Conservation (phyloP, 345 rosid genomes). For the Sonneratia alba region DNA sequence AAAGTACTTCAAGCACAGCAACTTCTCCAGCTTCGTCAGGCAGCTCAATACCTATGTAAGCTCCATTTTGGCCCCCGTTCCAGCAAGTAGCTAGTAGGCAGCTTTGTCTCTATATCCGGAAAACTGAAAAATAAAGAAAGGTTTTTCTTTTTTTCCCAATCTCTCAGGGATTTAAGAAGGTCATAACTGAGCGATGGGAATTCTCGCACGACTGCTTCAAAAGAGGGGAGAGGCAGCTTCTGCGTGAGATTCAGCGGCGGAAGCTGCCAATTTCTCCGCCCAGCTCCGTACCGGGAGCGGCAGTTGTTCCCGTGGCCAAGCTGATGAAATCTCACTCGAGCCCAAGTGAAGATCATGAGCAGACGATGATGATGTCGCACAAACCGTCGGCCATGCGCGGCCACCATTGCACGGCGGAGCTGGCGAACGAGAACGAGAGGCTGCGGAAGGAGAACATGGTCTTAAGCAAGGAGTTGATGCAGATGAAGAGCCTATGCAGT, state of each 20-base stretch:
- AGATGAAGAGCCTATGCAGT: slow-evolving; percentile 25
- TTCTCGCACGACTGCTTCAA: slow-evolving; percentile 66
- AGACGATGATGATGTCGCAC: slow-evolving; percentile 12
- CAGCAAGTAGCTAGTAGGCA: not conserved
- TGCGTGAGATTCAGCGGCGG: slow-evolving; percentile 78
- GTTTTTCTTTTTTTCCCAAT: not conserved
- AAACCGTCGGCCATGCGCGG: slow-evolving; percentile 13
- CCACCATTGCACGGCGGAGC: slow-evolving; percentile 15
- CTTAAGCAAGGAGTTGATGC: slow-evolving; percentile 22
- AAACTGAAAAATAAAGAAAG: not conserved
- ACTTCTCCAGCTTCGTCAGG: slow-evolving; percentile 89
- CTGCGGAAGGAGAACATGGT: slow-evolving; percentile 28
- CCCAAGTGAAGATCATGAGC: slow-evolving; percentile 18
- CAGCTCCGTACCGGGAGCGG: not conserved
- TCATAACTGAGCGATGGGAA: slow-evolving; percentile 91
- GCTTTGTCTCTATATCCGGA: not conserved
- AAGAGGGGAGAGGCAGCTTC: slow-evolving; percentile 55
- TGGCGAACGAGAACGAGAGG: slow-evolving; percentile 33
- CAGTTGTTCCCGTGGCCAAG: slow-evolving; percentile 17
- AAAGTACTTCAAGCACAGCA: slow-evolving; percentile 69
- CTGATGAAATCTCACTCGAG: slow-evolving; percentile 36
- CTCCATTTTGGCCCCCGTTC: not conserved
- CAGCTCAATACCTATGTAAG: slow-evolving; percentile 85
- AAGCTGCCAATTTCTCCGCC: slow-evolving; percentile 25
- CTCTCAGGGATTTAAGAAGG: slow-evolving; percentile 65